Evolutionary conservation across 495 filamentous ascomycete genomes (phyloP).

Genomic region (Penicillium bovifimosum): DNA sequence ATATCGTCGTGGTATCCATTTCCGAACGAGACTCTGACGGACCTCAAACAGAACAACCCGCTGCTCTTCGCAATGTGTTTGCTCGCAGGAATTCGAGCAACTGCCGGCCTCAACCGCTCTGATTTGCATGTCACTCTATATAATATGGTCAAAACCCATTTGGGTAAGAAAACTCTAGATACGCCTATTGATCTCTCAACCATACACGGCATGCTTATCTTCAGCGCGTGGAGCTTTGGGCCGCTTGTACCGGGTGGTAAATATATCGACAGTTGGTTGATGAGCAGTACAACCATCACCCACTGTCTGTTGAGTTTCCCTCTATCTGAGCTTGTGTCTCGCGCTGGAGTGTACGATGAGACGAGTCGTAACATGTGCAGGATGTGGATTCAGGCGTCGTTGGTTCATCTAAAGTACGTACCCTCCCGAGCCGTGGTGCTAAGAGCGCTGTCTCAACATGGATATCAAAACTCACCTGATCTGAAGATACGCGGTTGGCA

Average conservation of each 20-base stretch:
- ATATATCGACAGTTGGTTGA: slow-evolving; percentile 7
- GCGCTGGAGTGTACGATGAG: background rate
- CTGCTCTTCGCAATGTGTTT: slow-evolving; percentile 6
- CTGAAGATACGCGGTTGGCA: slow-evolving; percentile 3
- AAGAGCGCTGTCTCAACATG: background rate
- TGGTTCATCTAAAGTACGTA: slow-evolving; percentile 6
- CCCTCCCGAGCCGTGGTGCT: background rate
- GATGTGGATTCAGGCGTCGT: slow-evolving; percentile 7
- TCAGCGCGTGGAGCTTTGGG: slow-evolving; percentile 6
- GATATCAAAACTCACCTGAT: background rate
- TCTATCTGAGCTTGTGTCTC: slow-evolving; percentile 1
- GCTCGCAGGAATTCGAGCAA: slow-evolving; percentile 4
- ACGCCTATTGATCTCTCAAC: slow-evolving; percentile 4
- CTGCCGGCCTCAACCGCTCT: background rate
- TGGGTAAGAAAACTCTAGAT: slow-evolving; percentile 7
- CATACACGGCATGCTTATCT: slow-evolving; percentile 6
- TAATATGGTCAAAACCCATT: slow-evolving; percentile 6
- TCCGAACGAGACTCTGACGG: slow-evolving; percentile 1
- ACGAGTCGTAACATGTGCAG: slow-evolving; percentile 4
- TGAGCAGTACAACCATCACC: slow-evolving; percentile 7
- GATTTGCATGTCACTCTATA: slow-evolving; percentile 1
- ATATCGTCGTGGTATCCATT: slow-evolving; percentile 7
- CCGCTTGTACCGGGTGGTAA: slow-evolving; percentile 5
- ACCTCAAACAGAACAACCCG: slow-evolving; percentile 2
- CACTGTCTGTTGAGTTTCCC: slow-evolving; percentile 7